Evolutionary conservation across 2,329 filamentous ascomycete genomes (phyloP), one percentile per base, ranked within the genome.

Genomic region (Clarireedia monteithiana): DNA sequence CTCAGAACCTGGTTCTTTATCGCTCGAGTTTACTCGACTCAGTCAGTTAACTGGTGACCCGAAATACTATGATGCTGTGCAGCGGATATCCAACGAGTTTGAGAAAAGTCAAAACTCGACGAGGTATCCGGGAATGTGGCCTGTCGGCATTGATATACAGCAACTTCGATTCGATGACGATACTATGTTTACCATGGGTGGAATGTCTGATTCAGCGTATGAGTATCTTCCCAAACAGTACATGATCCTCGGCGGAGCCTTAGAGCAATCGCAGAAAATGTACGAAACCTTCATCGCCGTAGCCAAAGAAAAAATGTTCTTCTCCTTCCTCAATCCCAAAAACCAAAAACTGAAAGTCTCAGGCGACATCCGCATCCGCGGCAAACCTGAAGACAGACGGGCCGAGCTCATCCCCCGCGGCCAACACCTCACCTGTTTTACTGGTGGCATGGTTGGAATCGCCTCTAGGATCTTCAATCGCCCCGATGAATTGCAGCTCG

Each of bases 341-440:
- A 65, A 69, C 20, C 60, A 64, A 47, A 64, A 66, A 34, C 73
- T 82, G 5, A 67, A 80, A 12, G 73, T 82, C 48, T 74, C 79
- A 2, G 80, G 78, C 9, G 73, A 76, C 48, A 71, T 72, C 7
- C 65, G 67, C 15, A 62, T 71, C 10, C 23, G 42, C 7, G 50
- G 50, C 2, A 24, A 20, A 2, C 48, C 69, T 74, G 15, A 77
- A 85, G 57, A 54, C 4, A 38, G 48, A 20, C 7, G 40, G 57
- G 85, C 89, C 6, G 40, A 51, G 4, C 58, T 63, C 15, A 64
- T 59, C 68, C 59, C 66, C 40, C 74, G 64, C 14, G 71, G 77
- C 3, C 81, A 88, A 62, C 87, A 91, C 69, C 74, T 91, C 1
- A 79, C 80, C 1, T 91, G 88, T 69, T 91, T 88, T 65, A 75